Evolutionary conservation across 1,284 basidiomycete genomes (phyloP).

Genomic region (Wallemia mellicola): DNA sequence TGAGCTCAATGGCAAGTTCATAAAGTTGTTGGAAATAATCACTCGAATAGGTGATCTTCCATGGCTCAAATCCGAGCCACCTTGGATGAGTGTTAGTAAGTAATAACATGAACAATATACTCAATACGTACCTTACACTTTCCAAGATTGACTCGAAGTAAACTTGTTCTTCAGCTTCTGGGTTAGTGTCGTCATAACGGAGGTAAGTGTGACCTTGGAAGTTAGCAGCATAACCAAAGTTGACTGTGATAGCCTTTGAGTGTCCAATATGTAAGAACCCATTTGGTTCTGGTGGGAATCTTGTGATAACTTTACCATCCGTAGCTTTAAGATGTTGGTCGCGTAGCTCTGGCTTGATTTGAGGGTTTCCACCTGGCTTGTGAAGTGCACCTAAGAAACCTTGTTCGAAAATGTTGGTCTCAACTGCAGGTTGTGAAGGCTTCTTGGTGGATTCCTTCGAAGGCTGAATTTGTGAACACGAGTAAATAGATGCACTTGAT

Average conservation of each 20-base stretch:
- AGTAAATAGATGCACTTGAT: too few relatives aligned
- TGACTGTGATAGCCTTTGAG: slow-evolving; percentile 92
- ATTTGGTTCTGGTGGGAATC: slow-evolving; percentile 82
- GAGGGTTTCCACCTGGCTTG: slow-evolving; percentile 78
- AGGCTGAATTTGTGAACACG: too few relatives aligned
- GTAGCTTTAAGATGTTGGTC: slow-evolving; percentile 57
- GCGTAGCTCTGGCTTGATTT: slow-evolving; percentile 45
- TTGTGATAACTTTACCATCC: slow-evolving; percentile 61
- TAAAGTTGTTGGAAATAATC: slow-evolving; percentile 83
- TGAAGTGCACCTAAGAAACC: slow-evolving; percentile 84
- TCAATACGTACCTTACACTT: slow-evolving; percentile 28
- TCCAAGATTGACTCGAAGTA: slow-evolving; percentile 95
- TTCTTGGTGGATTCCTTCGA: slow-evolving; percentile 7
- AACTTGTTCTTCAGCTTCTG: slow-evolving; percentile 78
- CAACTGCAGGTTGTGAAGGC: slow-evolving; percentile 10
- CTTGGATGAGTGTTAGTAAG: neutral
- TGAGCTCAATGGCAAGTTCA: slow-evolving; percentile 67
- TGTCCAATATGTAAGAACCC: slow-evolving; percentile 24
- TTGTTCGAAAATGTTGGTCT: slow-evolving; percentile 56
- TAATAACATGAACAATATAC: neutral
- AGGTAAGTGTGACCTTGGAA: slow-evolving; percentile 73
- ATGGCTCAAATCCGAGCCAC: slow-evolving; percentile 94
- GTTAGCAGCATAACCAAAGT: slow-evolving; percentile 88
- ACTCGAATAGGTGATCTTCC: slow-evolving; percentile 96
- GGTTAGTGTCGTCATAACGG: slow-evolving; percentile 94